These are phyloP conservation scores for Polytrichum formosum DNA, from an alignment of 225 moss, liverwort and hornwort species.

Conservation along the genomic window DNA sequence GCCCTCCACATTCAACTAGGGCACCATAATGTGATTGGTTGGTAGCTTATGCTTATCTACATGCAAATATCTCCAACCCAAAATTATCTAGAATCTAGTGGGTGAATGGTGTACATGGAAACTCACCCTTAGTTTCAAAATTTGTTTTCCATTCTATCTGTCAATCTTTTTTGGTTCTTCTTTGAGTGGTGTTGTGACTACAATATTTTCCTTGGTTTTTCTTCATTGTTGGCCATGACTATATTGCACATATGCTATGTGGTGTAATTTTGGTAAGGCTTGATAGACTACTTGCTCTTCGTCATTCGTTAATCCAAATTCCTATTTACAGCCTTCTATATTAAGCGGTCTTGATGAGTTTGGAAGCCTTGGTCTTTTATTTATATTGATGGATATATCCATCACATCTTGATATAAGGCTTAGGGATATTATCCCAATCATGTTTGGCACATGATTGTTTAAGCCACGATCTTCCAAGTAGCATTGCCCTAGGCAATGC, in stretches of 20 bases:
- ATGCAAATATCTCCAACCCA: too few species aligned
- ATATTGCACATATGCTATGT: neutral
- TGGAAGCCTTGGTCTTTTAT: neutral
- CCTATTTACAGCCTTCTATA: neutral
- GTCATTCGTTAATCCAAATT: neutral
- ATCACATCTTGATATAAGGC: neutral
- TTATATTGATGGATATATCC: neutral
- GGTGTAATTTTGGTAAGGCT: neutral
- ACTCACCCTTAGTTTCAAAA: neutral
- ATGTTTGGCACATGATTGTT: neutral
- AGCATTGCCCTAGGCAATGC: neutral
- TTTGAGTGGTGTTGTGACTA: too few species aligned
- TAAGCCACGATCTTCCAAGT: neutral
- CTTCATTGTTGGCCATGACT: too few species aligned
- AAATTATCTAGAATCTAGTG: too few species aligned
- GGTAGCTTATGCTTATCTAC: too few species aligned
- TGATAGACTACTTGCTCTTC: neutral
- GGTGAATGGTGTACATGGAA: too few species aligned
- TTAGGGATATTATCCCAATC: neutral
- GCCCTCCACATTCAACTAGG: too few species aligned
- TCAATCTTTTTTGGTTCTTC: too few species aligned
- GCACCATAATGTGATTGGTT: too few species aligned
- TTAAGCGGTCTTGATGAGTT: neutral
- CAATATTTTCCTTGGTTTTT: too few species aligned
- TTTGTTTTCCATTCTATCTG: too few species aligned